Evolutionary conservation across 2,329 filamentous ascomycete genomes (phyloP).

Genomic region (Scolecobasidium constrictum): DNA sequence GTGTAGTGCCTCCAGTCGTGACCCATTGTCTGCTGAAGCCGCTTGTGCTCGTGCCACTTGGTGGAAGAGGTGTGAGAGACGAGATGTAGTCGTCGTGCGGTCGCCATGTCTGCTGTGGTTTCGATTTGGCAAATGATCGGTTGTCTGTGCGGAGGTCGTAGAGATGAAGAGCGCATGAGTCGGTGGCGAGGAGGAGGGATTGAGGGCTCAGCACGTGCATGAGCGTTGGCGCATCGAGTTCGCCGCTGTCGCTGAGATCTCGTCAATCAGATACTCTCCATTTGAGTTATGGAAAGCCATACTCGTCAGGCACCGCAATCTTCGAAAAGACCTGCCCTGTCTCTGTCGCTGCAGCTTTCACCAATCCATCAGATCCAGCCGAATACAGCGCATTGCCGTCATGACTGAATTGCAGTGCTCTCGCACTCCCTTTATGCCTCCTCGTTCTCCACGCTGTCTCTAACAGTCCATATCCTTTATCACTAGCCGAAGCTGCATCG

Average conservation of each 20-base stretch:
- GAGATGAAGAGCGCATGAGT: slow-evolving; percentile 80
- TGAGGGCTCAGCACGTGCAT: slow-evolving; percentile 79
- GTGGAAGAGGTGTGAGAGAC: slow-evolving; percentile 71
- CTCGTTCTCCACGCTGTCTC: slow-evolving; percentile 78
- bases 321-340: slow-evolving; percentile 68
- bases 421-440: slow-evolving; percentile 88
- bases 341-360: slow-evolving; percentile 48
- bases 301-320: slow-evolving; percentile 58
- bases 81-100: slow-evolving; percentile 93
- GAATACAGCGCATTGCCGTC: slow-evolving; percentile 62
- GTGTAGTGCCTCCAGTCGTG: slow-evolving; percentile 80
- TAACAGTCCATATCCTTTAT: slow-evolving; percentile 61
- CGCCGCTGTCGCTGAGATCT: slow-evolving; percentile 15
- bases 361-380: slow-evolving; percentile 51
- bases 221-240: slow-evolving; percentile 64
- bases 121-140: slow-evolving; percentile 34
- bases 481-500: slow-evolving; percentile 27
- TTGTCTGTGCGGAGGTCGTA: slow-evolving; percentile 63
- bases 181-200: slow-evolving; percentile 77
- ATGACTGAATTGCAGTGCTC: slow-evolving; percentile 64
- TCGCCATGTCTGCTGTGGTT: slow-evolving; percentile 67
- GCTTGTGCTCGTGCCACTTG: slow-evolving; percentile 69
- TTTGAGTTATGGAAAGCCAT: slow-evolving; percentile 13
- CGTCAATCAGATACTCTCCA: slow-evolving; percentile 8
- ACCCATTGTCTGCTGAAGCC: slow-evolving; percentile 93